Conservation (phyloP, 2,329 filamentous ascomycete genomes). For the Xylaria sp. region DNA sequence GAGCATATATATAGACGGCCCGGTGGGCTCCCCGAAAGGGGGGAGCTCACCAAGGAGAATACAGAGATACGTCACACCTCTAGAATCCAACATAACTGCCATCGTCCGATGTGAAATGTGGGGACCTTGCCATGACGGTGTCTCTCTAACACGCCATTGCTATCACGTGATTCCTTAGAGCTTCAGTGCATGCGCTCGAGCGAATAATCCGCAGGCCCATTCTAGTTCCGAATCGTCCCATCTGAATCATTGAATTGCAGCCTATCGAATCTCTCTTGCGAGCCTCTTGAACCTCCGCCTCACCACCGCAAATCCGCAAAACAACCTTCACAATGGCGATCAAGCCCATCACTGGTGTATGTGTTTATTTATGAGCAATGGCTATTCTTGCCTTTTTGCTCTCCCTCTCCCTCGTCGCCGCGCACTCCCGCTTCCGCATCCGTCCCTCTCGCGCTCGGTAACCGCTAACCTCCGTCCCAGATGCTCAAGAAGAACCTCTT, state of each 20-base stretch:
- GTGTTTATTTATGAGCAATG: slow-evolving; percentile 36
- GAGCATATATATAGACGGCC: no score
- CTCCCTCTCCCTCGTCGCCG: not conserved
- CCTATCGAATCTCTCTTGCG: slow-evolving; percentile 5
- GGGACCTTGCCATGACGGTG: not conserved
- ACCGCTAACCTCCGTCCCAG: slow-evolving; percentile 36
- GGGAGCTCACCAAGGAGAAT: no score
- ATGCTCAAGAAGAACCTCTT: slow-evolving; percentile 58
- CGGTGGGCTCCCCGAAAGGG: no score
- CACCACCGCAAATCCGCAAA: slow-evolving; percentile 15
- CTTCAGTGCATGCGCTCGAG: slow-evolving; percentile 11
- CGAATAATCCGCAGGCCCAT: slow-evolving; percentile 20
- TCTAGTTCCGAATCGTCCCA: slow-evolving; percentile 18
- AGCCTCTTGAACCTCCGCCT: slow-evolving; percentile 1
- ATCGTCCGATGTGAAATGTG: not conserved
- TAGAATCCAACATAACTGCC: no score
- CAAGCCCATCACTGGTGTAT: slow-evolving; percentile 55
- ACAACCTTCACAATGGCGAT: slow-evolving; percentile 45
- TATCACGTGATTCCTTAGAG: not conserved
- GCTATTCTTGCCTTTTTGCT: slow-evolving; percentile 10
- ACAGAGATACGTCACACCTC: no score
- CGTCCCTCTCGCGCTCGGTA: not conserved
- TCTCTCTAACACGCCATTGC: not conserved
- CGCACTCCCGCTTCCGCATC: not conserved
- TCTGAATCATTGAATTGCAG: slow-evolving; percentile 12